These are phyloP conservation scores for Hymenoscyphus repandus DNA, from an alignment of 2,329 filamentous ascomycete genomes.

Conservation along the genomic window DNA sequence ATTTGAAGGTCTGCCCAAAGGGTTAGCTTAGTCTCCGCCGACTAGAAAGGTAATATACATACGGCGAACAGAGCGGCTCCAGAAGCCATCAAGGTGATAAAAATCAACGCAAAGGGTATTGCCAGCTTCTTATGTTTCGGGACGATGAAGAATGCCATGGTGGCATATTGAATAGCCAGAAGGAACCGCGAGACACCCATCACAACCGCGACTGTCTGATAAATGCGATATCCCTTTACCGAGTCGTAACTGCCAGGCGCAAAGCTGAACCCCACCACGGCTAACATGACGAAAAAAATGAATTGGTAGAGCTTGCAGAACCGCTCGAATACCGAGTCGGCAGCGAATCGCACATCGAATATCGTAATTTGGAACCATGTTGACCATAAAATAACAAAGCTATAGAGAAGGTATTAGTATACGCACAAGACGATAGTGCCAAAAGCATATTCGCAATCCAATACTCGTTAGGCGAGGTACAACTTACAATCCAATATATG, in stretches of 20 bases:
- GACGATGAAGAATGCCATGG: conserved; percentile 32
- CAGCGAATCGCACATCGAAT: conserved; percentile 52
- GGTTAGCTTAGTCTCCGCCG: not conserved
- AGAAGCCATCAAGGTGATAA: conserved; percentile 30
- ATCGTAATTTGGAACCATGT: conserved; percentile 54
- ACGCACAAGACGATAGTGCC: not conserved
- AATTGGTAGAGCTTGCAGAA: conserved; percentile 48
- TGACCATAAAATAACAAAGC: conserved; percentile 50
- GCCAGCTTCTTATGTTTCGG: conserved; percentile 23
- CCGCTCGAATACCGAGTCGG: conserved; percentile 49
- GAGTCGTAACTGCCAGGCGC: conserved; percentile 6
- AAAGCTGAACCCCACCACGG: conserved; percentile 30
- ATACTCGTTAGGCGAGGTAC: not conserved
- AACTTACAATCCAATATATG: conserved; percentile 45
- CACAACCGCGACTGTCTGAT: conserved; percentile 29
- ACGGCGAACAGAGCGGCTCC: conserved; percentile 31
- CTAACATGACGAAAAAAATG: conserved; percentile 49
- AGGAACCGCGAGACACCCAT: conserved; percentile 33
- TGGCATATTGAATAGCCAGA: conserved; percentile 33
- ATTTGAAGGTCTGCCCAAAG: conserved; percentile 34
- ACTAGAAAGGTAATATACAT: conserved; percentile 24
- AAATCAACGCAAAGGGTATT: conserved; percentile 29
- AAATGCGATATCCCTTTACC: conserved; percentile 6
- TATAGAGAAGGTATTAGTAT: not conserved
- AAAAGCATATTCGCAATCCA: not conserved